Evolutionary conservation across 2,329 filamentous ascomycete species (phyloP).

Genomic region (Calonectria henricotiae): DNA sequence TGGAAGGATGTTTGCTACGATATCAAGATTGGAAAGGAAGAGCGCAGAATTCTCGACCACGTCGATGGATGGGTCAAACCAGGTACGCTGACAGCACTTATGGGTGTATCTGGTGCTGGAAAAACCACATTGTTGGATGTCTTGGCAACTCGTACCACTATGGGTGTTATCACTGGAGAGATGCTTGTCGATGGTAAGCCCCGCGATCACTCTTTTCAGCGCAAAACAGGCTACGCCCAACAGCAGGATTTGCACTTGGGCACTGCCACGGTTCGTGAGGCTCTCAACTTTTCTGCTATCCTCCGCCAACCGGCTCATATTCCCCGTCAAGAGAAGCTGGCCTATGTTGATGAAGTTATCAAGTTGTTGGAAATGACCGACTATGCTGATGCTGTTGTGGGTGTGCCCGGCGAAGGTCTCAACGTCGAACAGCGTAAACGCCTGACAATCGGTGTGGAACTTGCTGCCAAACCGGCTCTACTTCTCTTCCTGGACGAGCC

Average conservation of each 20-base stretch:
- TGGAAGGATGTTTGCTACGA: slow-evolving; percentile 55
- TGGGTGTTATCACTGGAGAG: slow-evolving; percentile 78
- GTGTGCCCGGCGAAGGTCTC: slow-evolving; percentile 60
- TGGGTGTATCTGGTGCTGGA: slow-evolving; percentile 62
- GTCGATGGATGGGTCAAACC: slow-evolving; percentile 84
- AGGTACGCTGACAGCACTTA: slow-evolving; percentile 79
- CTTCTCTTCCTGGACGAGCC: slow-evolving; percentile 70
- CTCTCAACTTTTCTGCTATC: slow-evolving; percentile 59
- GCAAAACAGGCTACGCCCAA: slow-evolving; percentile 80
- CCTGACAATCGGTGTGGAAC: slow-evolving; percentile 65
- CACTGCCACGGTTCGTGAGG: slow-evolving; percentile 63
- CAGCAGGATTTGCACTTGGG: slow-evolving; percentile 70
- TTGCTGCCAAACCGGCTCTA: slow-evolving; percentile 61
- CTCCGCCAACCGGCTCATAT: slow-evolving; percentile 62
- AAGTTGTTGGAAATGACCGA: slow-evolving; percentile 69
- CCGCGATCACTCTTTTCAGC: slow-evolving; percentile 77
- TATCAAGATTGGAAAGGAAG: slow-evolving; percentile 65
- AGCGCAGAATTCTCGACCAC: slow-evolving; percentile 76
- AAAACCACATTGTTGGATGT: slow-evolving; percentile 78
- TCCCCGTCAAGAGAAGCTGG: slow-evolving; percentile 64
- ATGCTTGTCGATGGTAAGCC: slow-evolving; percentile 78
- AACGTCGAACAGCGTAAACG: slow-evolving; percentile 68
- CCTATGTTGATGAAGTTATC: slow-evolving; percentile 68
- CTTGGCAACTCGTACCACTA: slow-evolving; percentile 77
- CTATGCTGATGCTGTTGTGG: slow-evolving; percentile 69